Evolutionary conservation across 169 alveolate genomes (phyloP).

Genomic region (Cryptosporidium viatorum): DNA sequence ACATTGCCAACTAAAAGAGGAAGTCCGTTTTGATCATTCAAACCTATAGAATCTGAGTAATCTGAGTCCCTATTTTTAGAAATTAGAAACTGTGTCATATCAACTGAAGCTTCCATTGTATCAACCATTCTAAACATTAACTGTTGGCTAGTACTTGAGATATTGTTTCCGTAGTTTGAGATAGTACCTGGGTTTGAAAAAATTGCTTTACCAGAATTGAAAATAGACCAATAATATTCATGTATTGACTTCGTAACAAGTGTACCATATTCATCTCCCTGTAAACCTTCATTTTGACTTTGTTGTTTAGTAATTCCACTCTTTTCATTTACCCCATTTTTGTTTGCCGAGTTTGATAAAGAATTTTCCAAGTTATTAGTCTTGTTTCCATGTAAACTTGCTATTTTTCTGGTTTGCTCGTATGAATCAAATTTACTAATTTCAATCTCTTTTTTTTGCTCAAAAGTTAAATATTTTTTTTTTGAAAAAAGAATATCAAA

Average conservation of each 20-base stretch:
- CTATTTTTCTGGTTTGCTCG: conserved; percentile 49
- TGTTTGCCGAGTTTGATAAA: background rate
- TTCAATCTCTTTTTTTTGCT: conserved; percentile 47
- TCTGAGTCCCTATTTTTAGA: conserved; percentile 1
- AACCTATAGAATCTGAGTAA: conserved; percentile 30
- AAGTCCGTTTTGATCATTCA: conserved; percentile 55
- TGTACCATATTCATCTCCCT: background rate
- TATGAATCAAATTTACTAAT: conserved; percentile 45
- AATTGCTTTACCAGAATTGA: conserved; percentile 19
- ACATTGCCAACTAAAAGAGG: conserved; percentile 61
- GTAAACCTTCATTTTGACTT: background rate
- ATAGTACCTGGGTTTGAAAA: conserved; percentile 61
- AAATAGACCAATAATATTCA: conserved; percentile 49
- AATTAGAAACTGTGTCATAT: conserved; percentile 12
- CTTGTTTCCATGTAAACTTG: background rate
- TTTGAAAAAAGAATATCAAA: conserved; percentile 41
- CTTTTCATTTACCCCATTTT: background rate
- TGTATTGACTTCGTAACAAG: conserved; percentile 52
- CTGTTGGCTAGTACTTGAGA: conserved; percentile 44
- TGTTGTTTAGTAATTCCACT: background rate
- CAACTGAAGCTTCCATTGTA: conserved; percentile 55
- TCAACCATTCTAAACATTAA: conserved; percentile 69
- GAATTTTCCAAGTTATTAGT: background rate
- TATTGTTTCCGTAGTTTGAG: background rate
- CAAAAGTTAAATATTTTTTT: conserved; percentile 10